phyloP scores from a whole-genome alignment of 148 eudicot genomes.

The Rhododendron henanense region DNA sequence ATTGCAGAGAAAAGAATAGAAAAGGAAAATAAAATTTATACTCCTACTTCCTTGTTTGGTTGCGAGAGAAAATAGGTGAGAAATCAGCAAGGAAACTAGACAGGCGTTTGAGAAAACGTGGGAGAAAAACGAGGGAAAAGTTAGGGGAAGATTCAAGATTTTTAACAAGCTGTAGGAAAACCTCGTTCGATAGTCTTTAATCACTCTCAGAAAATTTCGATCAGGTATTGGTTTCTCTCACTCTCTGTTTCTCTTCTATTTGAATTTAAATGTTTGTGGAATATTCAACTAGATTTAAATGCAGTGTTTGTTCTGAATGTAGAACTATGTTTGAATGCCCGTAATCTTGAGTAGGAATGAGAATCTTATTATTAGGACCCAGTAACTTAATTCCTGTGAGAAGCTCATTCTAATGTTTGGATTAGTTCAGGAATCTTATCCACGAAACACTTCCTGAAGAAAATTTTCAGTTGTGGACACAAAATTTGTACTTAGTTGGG shows the following conservation, averaged over 20 bases:
- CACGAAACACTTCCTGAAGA: not conserved
- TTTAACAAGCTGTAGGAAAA: not conserved
- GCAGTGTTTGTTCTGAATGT: not conserved
- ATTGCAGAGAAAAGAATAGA: not conserved
- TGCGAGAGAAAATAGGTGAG: not conserved
- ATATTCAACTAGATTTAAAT: not conserved
- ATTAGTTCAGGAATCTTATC: not conserved
- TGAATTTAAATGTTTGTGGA: not conserved
- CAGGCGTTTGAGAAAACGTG: not conserved
- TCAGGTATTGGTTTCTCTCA: not conserved
- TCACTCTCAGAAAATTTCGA: not conserved
- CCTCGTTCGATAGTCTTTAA: not conserved
- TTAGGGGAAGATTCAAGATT: too few species aligned
- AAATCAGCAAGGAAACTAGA: too few species aligned
- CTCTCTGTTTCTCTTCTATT: not conserved
- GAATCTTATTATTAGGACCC: not conserved
- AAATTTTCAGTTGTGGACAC: not conserved
- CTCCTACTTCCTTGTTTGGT: not conserved
- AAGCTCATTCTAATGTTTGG: not conserved
- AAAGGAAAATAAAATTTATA: too few species aligned
- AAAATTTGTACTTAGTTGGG: not conserved
- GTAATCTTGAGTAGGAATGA: not conserved
- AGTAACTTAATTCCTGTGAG: not conserved
- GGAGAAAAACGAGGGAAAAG: not conserved
- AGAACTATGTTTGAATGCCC: not conserved